Evolutionary conservation across 208 protist species (phyloP), one percentile per base, ranked within the genome.

Genomic region (Acanthamoeba healyi): DNA sequence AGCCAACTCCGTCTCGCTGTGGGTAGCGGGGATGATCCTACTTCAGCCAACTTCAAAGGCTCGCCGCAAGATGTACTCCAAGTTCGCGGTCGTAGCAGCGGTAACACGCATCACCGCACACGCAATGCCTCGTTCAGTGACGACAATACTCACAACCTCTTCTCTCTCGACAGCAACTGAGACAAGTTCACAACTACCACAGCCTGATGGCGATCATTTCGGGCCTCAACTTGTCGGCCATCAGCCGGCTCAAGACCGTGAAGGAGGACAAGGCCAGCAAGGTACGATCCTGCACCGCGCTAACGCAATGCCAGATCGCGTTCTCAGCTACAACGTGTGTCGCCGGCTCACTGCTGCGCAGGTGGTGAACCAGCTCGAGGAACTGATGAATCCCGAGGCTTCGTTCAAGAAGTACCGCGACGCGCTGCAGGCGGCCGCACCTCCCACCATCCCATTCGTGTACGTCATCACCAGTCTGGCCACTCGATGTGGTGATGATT

Each of bases 361-460:
- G 95, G 94, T 38, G n/a, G 79, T 81, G 58, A 26, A 49, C 22
- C 51, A 26, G 91, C 67, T 81, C 88, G 88, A 95, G 58, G 40
- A 93, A 46, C 10, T 95, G 10, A 94, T 95, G 87, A 89, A 38
- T 26, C 32, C 77, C 1, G 12, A 94, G 79, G 51, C 44, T 2
- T 91, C 74, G 36, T 94, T 82, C 91, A 89, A 46, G 22, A 58
- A 82, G 10, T 92, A 91, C 61, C 94, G 94, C n/a, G 40, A 67
- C 19, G 12, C 32, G 1, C 29, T 95, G 14, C 94, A 94, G 44
- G 72, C 10, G 14, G 32, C 93, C 0, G 65, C 94, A 36, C 96
- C 95, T 63, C 96, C 95, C 29, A 95, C 88, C 87, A 95, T 97
- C 38, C 96, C 96, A 44, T 97, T 95, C 61, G 24, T 97, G 94